A percentile compares a stretch with the other conserved stretches of the same genome.
Evolutionary conservation across 139 green algal genomes (phyloP).

Genomic region (Auxenochlorella pyrenoidosa): DNA sequence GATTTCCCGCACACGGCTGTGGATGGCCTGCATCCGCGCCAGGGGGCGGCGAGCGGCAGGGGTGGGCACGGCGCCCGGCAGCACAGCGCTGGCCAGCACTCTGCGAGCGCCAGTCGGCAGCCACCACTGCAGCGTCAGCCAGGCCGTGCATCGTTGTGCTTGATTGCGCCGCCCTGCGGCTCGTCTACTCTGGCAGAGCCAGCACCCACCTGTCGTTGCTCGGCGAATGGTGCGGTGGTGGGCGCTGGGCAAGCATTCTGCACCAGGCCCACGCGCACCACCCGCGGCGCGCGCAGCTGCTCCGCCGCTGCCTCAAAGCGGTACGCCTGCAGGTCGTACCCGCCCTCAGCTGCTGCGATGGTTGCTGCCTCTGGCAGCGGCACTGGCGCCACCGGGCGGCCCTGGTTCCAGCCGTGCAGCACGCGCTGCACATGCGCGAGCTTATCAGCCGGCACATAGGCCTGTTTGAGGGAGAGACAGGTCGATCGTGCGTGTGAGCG

Average conservation of each 20-base stretch:
- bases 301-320: constrained; percentile 82
- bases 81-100: too few species aligned
- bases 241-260: constrained; percentile 85
- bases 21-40: neutral
- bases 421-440: constrained; percentile 76
- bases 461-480: constrained; percentile 39
- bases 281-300: constrained; percentile 78
- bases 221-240: constrained; percentile 84
- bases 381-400: constrained; percentile 60
- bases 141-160: too few species aligned
- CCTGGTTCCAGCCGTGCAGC: constrained; percentile 81
- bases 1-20: constrained; percentile 64
- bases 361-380: constrained; percentile 23
- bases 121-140: too few species aligned
- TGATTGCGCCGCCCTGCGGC: too few species aligned
- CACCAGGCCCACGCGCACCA: constrained; percentile 87
- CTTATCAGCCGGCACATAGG: constrained; percentile 74
- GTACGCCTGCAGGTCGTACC: constrained; percentile 82
- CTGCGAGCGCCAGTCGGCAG: too few species aligned
- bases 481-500: neutral
- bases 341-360: neutral
- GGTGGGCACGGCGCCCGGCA: neutral
- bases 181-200: too few species aligned
- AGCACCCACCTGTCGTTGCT: constrained; percentile 72
- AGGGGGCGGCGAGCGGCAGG: neutral